These are phyloP conservation scores for Aspergillus baeticus DNA, from an alignment of 495 filamentous ascomycete genomes.

Conservation along the genomic window DNA sequence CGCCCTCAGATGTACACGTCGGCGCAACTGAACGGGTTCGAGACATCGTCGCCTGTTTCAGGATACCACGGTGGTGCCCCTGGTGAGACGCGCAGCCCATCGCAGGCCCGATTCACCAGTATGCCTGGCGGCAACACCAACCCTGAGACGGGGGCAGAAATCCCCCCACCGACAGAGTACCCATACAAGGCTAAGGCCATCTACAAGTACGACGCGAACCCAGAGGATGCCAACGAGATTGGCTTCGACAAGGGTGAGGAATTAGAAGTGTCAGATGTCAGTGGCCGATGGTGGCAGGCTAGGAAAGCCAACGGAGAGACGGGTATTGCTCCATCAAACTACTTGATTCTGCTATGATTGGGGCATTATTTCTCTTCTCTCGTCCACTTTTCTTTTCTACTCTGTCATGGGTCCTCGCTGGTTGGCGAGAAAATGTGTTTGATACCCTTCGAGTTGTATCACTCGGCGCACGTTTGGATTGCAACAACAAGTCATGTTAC, in stretches of 20 bases:
- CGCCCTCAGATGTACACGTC: conserved; percentile 97
- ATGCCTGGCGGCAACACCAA: conserved; percentile 28
- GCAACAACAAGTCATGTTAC: conserved; percentile 32
- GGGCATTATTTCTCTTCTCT: conserved; percentile 20
- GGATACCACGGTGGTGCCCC: conserved; percentile 65
- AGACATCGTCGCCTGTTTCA: conserved; percentile 90
- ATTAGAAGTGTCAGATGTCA: conserved; percentile 94
- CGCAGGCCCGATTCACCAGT: conserved; percentile 57
- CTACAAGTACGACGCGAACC: conserved; percentile 97
- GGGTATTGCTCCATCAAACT: conserved; percentile 96
- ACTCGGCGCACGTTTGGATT: conserved; percentile 41
- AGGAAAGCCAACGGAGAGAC: conserved; percentile 93
- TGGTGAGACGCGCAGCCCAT: conserved; percentile 58
- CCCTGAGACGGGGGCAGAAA: conserved; percentile 48
- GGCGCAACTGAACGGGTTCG: conserved; percentile 89
- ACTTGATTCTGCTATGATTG: conserved; percentile 88
- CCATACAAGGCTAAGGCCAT: conserved; percentile 97
- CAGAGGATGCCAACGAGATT: conserved; percentile 97
- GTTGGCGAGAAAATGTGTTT: conserved; percentile 37
- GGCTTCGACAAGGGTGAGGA: conserved; percentile 96
- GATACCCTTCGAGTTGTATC: conserved; percentile 50
- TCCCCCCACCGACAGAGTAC: conserved; percentile 85
- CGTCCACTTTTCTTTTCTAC: conserved; percentile 23
- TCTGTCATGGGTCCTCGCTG: conserved; percentile 25
- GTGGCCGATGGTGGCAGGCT: conserved; percentile 98